These are phyloP conservation scores for Actinomortierella wolfii DNA, from an alignment of 371 early-diverging fungal genomes.

Conservation along the genomic window DNA sequence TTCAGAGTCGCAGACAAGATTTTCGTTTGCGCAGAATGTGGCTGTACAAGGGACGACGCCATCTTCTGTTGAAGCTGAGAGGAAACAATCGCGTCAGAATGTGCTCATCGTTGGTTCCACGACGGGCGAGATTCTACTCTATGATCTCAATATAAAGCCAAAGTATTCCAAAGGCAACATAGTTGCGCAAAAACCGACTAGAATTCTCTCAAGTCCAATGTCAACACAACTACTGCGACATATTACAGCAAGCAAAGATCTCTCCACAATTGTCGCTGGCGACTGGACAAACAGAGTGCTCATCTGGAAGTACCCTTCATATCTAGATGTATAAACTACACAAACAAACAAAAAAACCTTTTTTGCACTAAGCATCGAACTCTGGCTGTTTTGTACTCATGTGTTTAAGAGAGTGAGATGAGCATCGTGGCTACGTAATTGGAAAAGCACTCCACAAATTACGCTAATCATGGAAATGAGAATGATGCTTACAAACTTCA, in stretches of 20 bases:
- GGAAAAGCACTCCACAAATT: too few relatives aligned
- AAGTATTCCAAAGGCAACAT: slow-evolving; percentile 28
- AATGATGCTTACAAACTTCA: too few relatives aligned
- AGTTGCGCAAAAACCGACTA: slow-evolving; percentile 25
- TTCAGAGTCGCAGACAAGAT: slow-evolving; percentile 36
- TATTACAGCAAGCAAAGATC: slow-evolving; percentile 32
- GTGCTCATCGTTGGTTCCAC: slow-evolving; percentile 30
- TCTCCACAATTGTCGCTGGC: slow-evolving; percentile 33
- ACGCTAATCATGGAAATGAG: too few relatives aligned
- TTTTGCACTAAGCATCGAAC: too few relatives aligned
- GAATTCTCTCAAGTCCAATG: slow-evolving; percentile 14
- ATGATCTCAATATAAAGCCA: slow-evolving; percentile 20
- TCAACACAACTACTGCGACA: slow-evolving; percentile 29
- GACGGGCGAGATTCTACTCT: slow-evolving; percentile 24
- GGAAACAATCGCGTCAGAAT: slow-evolving; percentile 12
- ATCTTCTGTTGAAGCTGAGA: too few relatives aligned
- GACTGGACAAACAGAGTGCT: slow-evolving; percentile 43
- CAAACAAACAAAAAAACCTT: too few relatives aligned
- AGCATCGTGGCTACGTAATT: too few relatives aligned
- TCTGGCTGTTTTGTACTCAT: too few relatives aligned
- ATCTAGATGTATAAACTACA: slow-evolving; percentile 2
- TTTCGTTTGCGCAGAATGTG: slow-evolving; percentile 33
- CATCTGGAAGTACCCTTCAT: slow-evolving; percentile 19
- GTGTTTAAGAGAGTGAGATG: too few relatives aligned
- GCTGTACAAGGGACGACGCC: neutral